These are phyloP conservation scores for Cenchrus fungigraminus DNA, from an alignment of 176 grass and related monocot genomes.

Conservation along the genomic window DNA sequence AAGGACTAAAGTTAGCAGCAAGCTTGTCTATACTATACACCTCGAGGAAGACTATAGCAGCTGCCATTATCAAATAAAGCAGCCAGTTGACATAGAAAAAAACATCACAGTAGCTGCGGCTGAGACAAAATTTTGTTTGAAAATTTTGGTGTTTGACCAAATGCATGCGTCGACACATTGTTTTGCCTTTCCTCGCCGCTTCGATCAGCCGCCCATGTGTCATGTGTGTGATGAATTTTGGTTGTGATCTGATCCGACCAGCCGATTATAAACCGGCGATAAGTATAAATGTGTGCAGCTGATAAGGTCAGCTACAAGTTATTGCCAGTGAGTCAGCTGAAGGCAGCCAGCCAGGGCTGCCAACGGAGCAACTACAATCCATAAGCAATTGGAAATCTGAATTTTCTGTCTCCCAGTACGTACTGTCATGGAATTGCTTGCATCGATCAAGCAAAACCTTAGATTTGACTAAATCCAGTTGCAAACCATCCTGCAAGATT, in stretches of 20 bases:
- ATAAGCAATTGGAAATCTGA: not conserved
- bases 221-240: not conserved
- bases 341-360: constrained; percentile 15
- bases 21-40: not conserved
- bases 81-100: constrained; percentile 28
- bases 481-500: too few relatives aligned
- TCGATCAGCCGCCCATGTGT: constrained; percentile 44
- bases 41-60: not conserved
- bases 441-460: constrained; percentile 1
- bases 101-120: not conserved
- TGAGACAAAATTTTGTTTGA: not conserved
- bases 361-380: constrained; percentile 4
- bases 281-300: not conserved
- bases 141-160: not conserved
- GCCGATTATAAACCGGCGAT: constrained; percentile 27
- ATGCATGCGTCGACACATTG: not conserved
- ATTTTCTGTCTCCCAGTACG: not conserved
- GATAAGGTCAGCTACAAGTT: constrained; percentile 43
- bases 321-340: not conserved
- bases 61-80: not conserved
- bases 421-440: not conserved
- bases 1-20: not conserved
- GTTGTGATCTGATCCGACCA: constrained; percentile 1
- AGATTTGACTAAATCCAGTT: not conserved
- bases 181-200: constrained; percentile 22